A percentile compares a stretch with the other conserved stretches of the same genome.
Evolutionary conservation across 2,329 filamentous ascomycete genomes (phyloP).

Genomic region (Cryphonectria radicalis): DNA sequence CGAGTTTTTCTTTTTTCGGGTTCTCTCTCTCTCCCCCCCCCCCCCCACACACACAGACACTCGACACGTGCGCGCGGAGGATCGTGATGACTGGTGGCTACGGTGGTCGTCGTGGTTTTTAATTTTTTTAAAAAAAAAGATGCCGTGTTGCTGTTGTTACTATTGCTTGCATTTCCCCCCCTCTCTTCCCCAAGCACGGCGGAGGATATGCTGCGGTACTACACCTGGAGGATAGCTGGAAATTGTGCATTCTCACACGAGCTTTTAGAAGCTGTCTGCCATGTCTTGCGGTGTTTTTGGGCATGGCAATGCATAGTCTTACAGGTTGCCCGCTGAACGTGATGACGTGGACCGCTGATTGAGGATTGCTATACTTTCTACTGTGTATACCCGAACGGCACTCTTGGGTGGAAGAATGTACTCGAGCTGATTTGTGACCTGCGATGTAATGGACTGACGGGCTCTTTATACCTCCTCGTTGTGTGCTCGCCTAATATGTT

Average conservation of each 20-base stretch:
- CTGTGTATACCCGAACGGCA: conserved; percentile 34
- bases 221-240: conserved; percentile 63
- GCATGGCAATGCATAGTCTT: conserved; percentile 11
- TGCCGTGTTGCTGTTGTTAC: conserved; percentile 3
- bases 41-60: neutral
- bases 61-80: conserved; percentile 47
- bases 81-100: conserved; percentile 42
- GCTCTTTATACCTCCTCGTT: conserved; percentile 17
- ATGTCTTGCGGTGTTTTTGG: conserved; percentile 15
- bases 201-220: conserved; percentile 36
- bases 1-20: conserved; percentile 42
- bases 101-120: conserved; percentile 22
- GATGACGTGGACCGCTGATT: conserved; percentile 68
- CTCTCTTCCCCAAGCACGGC: neutral
- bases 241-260: conserved; percentile 60
- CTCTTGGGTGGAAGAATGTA: conserved; percentile 46
- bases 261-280: conserved; percentile 45
- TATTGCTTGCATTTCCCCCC: neutral
- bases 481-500: neutral
- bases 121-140: neutral
- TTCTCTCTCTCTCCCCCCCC: neutral
- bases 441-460: conserved; percentile 62
- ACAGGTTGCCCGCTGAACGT: conserved; percentile 44
- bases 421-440: conserved; percentile 57
- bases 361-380: conserved; percentile 59